Conservation (phyloP, 1,284 basidiomycete genomes). For the Apiotrichum sp. region DNA sequence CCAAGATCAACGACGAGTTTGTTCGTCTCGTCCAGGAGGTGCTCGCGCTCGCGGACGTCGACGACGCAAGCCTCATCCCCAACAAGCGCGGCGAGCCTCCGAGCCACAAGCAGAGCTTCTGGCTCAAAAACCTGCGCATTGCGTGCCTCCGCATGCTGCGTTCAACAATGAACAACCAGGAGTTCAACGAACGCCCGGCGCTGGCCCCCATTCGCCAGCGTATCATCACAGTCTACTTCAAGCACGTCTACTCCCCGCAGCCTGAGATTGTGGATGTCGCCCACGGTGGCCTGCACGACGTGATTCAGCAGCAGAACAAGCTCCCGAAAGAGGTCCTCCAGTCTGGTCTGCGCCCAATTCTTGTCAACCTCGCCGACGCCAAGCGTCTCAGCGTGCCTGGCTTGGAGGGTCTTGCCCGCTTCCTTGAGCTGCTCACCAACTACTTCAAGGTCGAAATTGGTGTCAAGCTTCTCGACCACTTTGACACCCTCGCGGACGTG, state of each 20-base stretch:
- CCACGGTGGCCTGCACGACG: conserved; percentile 85
- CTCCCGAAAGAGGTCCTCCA: conserved; percentile 95
- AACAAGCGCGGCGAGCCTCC: conserved; percentile 55
- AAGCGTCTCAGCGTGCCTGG: conserved; percentile 91
- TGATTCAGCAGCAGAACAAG: conserved; percentile 81
- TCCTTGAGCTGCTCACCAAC: conserved; percentile 90
- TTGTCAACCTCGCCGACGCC: conserved; percentile 97
- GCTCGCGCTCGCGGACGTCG: conserved; percentile 89
- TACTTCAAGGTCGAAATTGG: conserved; percentile 99
- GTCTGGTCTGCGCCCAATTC: conserved; percentile 86
- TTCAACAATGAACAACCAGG: conserved; percentile 88
- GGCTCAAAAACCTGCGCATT: conserved; percentile 87
- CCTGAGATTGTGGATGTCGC: conserved; percentile 93
- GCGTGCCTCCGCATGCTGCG: conserved; percentile 90
- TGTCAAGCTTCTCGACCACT: conserved; percentile 93
- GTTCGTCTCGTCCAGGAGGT: conserved; percentile 90
- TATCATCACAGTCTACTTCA: conserved; percentile 95
- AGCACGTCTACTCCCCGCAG: conserved; percentile 91
- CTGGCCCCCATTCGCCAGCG: conserved; percentile 68
- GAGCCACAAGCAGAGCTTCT: conserved; percentile 71
- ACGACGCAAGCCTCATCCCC: conserved; percentile 70
- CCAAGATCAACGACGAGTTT: conserved; percentile 87
- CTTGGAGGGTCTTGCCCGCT: conserved; percentile 88
- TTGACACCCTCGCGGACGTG: conserved; percentile 72
- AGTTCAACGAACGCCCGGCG: conserved; percentile 77